Conservation (phyloP, 108 stramenopile genomes). For the Cyclotella choctawhatcheeana region DNA sequence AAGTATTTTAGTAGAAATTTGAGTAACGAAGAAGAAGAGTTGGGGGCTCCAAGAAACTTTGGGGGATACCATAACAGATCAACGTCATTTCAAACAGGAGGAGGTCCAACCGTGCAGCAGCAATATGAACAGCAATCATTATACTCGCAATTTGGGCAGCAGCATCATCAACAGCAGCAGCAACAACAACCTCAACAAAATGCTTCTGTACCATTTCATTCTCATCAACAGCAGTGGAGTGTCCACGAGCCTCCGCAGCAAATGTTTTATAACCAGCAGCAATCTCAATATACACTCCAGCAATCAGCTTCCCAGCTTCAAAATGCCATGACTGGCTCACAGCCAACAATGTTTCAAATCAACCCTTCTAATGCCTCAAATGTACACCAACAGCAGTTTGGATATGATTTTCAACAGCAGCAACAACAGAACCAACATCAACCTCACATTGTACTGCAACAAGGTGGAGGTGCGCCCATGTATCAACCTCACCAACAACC, state of each 20-base stretch:
- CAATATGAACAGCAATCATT: conserved; percentile 17
- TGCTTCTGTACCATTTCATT: conserved; percentile 11
- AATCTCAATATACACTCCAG: conserved; percentile 1
- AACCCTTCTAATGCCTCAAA: conserved; percentile 46
- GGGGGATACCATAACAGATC: conserved; percentile 8
- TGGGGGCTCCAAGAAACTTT: not conserved
- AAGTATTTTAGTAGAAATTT: conserved; percentile 22
- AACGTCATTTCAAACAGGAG: not conserved
- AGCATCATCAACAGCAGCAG: conserved; percentile 38
- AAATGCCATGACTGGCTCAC: conserved; percentile 27
- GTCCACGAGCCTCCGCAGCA: conserved; percentile 29
- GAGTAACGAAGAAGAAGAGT: conserved; percentile 7
- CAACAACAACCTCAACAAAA: no score
- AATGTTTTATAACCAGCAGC: conserved; percentile 15
- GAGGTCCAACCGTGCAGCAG: conserved; percentile 9
- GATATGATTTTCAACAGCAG: conserved; percentile 58
- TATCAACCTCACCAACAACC: conserved; percentile 26
- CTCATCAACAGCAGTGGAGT: conserved; percentile 26
- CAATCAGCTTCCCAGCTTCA: not conserved
- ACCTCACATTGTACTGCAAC: conserved; percentile 21
- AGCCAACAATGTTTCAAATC: conserved; percentile 64
- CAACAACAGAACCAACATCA: conserved; percentile 49
- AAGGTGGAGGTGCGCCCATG: conserved; percentile 35
- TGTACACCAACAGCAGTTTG: conserved; percentile 14
- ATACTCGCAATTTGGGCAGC: conserved; percentile 14